Percentiles rank a stretch among this genome's conserved stretches.
Conservation (phyloP, 345 rosid species). For the Noccaea caerulescens region DNA sequence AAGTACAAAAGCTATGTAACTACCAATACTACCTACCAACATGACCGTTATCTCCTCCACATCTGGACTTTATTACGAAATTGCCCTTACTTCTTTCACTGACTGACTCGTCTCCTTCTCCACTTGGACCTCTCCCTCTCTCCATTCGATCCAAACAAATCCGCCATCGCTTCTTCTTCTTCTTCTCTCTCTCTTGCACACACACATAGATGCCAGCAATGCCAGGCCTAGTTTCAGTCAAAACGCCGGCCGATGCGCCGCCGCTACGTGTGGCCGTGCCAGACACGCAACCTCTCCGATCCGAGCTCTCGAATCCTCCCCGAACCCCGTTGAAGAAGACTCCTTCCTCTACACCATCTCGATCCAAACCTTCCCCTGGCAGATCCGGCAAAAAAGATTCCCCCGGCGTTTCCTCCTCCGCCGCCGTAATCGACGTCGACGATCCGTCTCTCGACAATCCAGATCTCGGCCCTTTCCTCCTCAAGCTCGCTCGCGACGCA, state of each 20-base stretch:
- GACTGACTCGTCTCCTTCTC: constrained; percentile 43
- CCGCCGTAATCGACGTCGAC: constrained; percentile 45
- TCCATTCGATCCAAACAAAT: constrained; percentile 27
- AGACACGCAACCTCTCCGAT: constrained; percentile 48
- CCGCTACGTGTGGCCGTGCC: constrained; percentile 73
- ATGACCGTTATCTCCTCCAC: constrained; percentile 36
- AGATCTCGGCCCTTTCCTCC: constrained; percentile 97
- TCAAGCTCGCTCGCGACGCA: constrained; percentile 92
- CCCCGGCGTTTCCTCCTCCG: constrained; percentile 45
- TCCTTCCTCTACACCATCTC: constrained; percentile 80
- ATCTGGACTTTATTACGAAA: neutral
- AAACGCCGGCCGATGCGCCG: constrained; percentile 75
- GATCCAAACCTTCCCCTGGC: constrained; percentile 82
- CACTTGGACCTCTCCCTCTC: constrained; percentile 33
- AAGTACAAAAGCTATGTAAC: neutral
- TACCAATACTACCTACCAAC: neutral
- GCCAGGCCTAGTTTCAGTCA: constrained; percentile 94
- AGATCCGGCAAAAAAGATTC: constrained; percentile 74
- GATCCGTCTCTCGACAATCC: constrained; percentile 90
- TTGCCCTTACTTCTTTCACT: constrained; percentile 37
- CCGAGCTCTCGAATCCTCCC: constrained; percentile 51
- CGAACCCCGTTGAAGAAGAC: constrained; percentile 56
- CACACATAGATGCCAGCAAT: constrained; percentile 43
- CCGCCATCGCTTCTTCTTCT: constrained; percentile 17
- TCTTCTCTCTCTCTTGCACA: constrained; percentile 2